These are phyloP conservation scores for Rhodotorula sp. DNA, from an alignment of 1,284 basidiomycete species.

Conservation along the genomic window DNA sequence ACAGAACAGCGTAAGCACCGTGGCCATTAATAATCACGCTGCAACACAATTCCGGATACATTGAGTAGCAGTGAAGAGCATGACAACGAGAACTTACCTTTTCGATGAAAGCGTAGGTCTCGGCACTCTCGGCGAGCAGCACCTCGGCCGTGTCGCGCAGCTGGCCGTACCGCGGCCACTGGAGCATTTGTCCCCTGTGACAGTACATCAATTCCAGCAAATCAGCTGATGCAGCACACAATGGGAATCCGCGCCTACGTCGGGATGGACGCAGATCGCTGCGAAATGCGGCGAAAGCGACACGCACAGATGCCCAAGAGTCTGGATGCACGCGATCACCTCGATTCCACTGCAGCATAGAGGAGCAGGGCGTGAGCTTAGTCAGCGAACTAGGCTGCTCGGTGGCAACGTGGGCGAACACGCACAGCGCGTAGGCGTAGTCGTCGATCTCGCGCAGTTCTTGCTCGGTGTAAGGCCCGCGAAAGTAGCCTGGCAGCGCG, in stretches of 20 bases:
- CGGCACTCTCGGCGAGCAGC: slow-evolving; percentile 48
- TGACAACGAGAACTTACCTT: slow-evolving; percentile 36
- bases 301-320: slow-evolving; percentile 49
- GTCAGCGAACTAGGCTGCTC: not conserved
- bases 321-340: slow-evolving; percentile 49
- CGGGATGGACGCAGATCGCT: not conserved
- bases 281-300: not conserved
- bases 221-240: no score
- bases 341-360: slow-evolving; percentile 42
- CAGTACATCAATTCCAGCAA: not conserved
- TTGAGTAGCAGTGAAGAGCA: not conserved
- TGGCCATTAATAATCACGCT: no score
- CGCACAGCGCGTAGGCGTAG: slow-evolving; percentile 45
- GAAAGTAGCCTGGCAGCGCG: slow-evolving; percentile 29
- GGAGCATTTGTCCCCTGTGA: slow-evolving; percentile 50
- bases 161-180: slow-evolving; percentile 51
- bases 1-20: no score
- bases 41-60: no score
- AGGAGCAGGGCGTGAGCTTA: fast-evolving
- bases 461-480: slow-evolving; percentile 36
- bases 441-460: slow-evolving; percentile 51
- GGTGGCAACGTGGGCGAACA: not conserved
- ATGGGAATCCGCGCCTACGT: no score
- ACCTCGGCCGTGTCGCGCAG: slow-evolving; percentile 52
- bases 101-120: slow-evolving; percentile 50